Base-by-base conservation (phyloP, 768 basidiomycete genomes). In the Tulasnella calospora region DNA sequence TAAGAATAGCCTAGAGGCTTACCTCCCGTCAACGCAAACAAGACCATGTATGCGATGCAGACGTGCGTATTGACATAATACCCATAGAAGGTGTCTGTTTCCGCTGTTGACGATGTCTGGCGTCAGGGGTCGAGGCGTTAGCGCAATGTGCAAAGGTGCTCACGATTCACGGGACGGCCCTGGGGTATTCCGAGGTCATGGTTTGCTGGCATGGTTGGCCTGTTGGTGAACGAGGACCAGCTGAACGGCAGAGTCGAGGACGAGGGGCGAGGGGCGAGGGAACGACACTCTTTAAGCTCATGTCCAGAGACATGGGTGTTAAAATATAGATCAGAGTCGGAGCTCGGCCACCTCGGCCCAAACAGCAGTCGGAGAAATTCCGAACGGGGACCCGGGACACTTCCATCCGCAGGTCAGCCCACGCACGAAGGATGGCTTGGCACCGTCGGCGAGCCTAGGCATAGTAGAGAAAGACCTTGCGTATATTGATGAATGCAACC, bases 1-100 rank as follows among this genome's bases (percentile, higher is more conserved):
- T 27, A 44, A 15, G 33, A 8, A 46, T 36, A 19, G 38, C 13
- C 36, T 27, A 13, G 13, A 35, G 23, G 44, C 77, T 0, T 44
- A 78, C 77, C 46, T 44, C 77, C 77, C 8, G 78, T 79, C n/a
- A 74, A 36, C 12, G 72, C 51, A 61, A 79, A 79, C 38, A 79
- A 40, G 35, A 73, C 73, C 38, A 79, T 73, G 73, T 51, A 74
- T 17, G 51, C 30, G 33, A 79, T 79, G 71, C 72, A 79, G 46
- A 74, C 47, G 33, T 36, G 36, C 17, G 36, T 44, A 67, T 73
- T 23, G 7, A 72, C 69, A 3, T 41, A 47, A 19, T 78, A 78
- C 36, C 77, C 77, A 35, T 78, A 78, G 15, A 71, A 67, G 3
- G 75, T 76, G 23, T 76, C 71, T 7, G 71, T 72, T 30, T 33